Evolutionary conservation across 345 rosid species (phyloP).

Genomic region (Streptanthus diversifolius): DNA sequence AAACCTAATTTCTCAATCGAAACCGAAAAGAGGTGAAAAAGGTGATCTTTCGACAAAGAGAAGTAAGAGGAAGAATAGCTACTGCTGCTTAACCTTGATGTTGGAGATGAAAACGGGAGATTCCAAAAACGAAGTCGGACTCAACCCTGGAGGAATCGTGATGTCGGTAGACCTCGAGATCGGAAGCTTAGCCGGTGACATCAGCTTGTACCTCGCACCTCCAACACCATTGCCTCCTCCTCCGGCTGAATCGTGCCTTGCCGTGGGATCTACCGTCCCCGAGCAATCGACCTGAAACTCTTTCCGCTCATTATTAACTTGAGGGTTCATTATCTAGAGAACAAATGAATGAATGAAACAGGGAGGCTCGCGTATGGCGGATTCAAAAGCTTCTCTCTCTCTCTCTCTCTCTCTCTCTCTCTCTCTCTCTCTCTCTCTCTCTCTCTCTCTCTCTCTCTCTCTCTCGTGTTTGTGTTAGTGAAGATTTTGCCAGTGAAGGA

Average conservation of each 20-base stretch:
- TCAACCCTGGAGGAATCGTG: slow-evolving; percentile 78
- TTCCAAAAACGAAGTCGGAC: slow-evolving; percentile 91
- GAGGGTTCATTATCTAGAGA: slow-evolving; percentile 36
- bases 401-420: no score
- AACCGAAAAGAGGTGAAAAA: slow-evolving; percentile 4
- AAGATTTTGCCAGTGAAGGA: slow-evolving; percentile 26
- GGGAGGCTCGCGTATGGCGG: slow-evolving; percentile 4
- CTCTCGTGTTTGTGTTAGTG: slow-evolving; percentile 5
- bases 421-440: no score
- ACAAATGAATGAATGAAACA: neutral
- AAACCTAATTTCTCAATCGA: slow-evolving; percentile 25
- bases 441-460: no score
- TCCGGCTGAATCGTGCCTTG: slow-evolving; percentile 18
- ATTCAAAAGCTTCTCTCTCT: slow-evolving; percentile 1
- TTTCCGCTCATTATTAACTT: slow-evolving; percentile 13
- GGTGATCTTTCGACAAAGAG: neutral
- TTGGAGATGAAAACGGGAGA: slow-evolving; percentile 94
- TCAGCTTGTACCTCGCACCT: slow-evolving; percentile 86
- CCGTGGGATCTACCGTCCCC: slow-evolving; percentile 34
- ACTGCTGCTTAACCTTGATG: slow-evolving; percentile 52
- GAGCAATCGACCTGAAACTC: slow-evolving; percentile 24
- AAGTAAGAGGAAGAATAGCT: neutral
- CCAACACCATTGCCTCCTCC: slow-evolving; percentile 28
- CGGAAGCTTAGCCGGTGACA: slow-evolving; percentile 99
- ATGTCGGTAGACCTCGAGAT: slow-evolving; percentile 80